Evolutionary conservation across 2,329 filamentous ascomycete species (phyloP).

Genomic region (Leptographium wingfieldii): DNA sequence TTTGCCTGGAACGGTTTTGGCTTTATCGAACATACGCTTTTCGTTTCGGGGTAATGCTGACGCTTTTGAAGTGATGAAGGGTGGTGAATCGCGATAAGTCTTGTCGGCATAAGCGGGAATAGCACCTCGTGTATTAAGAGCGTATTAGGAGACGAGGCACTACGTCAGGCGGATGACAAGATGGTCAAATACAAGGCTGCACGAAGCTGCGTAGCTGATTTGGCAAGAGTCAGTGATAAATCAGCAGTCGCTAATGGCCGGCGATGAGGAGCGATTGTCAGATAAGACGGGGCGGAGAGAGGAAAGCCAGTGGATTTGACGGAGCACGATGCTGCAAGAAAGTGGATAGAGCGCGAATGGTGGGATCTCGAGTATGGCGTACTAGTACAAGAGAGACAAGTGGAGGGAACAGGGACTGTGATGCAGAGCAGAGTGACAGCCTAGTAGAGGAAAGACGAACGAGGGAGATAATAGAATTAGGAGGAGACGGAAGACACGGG

Average conservation of each 20-base stretch:
- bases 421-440: background rate
- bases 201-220: background rate
- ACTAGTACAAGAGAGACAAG: background rate
- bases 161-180: background rate
- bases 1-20: background rate
- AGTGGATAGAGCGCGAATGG: background rate
- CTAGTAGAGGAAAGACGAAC: background rate
- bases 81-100: background rate
- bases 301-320: background rate
- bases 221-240: background rate
- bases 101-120: background rate
- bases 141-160: background rate
- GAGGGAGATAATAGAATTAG: background rate
- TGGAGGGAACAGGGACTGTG: background rate
- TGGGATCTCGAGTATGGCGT: background rate
- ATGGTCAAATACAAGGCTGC: slow-evolving; percentile 2
- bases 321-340: background rate
- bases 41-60: background rate
- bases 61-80: background rate
- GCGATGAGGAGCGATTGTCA: background rate
- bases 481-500: background rate
- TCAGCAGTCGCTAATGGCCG: background rate
- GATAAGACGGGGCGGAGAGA: background rate
- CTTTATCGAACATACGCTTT: background rate
- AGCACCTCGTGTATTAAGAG: background rate